These are phyloP conservation scores for Hymenoscyphus fraxineus DNA, from an alignment of 2,329 filamentous ascomycete genomes.

Conservation along the genomic window DNA sequence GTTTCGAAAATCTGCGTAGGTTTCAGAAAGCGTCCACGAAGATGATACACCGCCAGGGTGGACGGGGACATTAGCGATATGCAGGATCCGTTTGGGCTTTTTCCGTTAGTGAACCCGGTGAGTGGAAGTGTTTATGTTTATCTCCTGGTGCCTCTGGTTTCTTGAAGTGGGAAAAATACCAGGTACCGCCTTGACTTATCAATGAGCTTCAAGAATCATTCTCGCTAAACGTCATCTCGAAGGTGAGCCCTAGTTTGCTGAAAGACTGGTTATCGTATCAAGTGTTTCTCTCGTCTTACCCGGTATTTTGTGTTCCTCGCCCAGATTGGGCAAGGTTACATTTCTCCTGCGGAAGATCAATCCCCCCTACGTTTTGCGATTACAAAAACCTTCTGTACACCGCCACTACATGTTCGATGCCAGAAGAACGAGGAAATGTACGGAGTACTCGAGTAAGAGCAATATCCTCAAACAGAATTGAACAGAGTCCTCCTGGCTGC, in stretches of 20 bases:
- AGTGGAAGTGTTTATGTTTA: background rate
- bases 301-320: background rate
- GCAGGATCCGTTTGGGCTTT: background rate
- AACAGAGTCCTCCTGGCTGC: too few species aligned
- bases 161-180: background rate
- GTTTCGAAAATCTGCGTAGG: constrained; percentile 25
- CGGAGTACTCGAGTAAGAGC: background rate
- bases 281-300: constrained; percentile 9
- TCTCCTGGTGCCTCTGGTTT: background rate
- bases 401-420: constrained; percentile 26
- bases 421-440: constrained; percentile 14
- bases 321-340: constrained; percentile 1
- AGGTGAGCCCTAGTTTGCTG: constrained; percentile 16
- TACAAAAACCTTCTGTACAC: constrained; percentile 11
- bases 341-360: background rate
- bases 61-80: background rate
- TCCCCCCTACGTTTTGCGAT: background rate
- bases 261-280: constrained; percentile 19
- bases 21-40: constrained; percentile 15
- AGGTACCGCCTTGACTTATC: background rate
- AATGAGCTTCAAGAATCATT: background rate
- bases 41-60: background rate
- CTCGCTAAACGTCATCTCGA: constrained; percentile 14
- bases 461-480: too few species aligned
- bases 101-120: constrained; percentile 6